These are phyloP conservation scores for Russula compacta DNA, from an alignment of 768 basidiomycete genomes.

Conservation along the genomic window DNA sequence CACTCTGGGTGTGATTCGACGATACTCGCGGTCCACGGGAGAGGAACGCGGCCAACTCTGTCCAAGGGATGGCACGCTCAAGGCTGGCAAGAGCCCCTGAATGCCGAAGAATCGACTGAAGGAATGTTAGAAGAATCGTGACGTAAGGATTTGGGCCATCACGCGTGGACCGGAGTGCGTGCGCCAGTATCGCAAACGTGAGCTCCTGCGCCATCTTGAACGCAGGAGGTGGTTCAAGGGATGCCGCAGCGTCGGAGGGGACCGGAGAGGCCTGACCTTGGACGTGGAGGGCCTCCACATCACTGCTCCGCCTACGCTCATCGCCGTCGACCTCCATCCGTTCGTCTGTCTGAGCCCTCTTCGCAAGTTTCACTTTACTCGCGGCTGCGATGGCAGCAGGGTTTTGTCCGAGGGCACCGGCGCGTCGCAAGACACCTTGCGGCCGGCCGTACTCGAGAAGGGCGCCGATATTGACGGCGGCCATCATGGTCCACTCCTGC, in stretches of 20 bases:
- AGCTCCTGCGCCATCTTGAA: conserved; percentile 74
- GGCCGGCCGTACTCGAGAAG: conserved; percentile 83
- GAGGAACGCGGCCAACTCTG: conserved; percentile 57
- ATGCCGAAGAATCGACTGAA: conserved; percentile 67
- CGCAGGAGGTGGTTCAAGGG: conserved; percentile 39
- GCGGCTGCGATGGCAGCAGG: conserved; percentile 29
- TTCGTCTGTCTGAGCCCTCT: conserved; percentile 28
- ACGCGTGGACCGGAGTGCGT: conserved; percentile 55
- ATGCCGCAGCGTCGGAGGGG: conserved; percentile 24
- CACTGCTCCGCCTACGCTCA: conserved; percentile 22
- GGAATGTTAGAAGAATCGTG: conserved; percentile 78
- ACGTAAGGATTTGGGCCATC: conserved; percentile 83
- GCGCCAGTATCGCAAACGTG: conserved; percentile 66
- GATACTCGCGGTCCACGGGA: conserved; percentile 46
- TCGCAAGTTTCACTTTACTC: conserved; percentile 32
- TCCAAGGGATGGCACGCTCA: conserved; percentile 81
- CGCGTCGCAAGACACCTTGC: conserved; percentile 56
- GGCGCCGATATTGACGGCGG: conserved; percentile 67
- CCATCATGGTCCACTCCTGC: conserved; percentile 98
- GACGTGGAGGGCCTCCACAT: conserved; percentile 23
- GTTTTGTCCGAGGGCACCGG: conserved; percentile 35
- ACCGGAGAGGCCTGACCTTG: conserved; percentile 28
- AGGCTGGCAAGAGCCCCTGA: conserved; percentile 49
- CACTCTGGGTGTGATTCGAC: conserved; percentile 24
- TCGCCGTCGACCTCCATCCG: conserved; percentile 62